Percentiles rank a stretch among this genome's conserved stretches.
These are phyloP conservation scores for Rhizopogon roseolus DNA, from an alignment of 768 basidiomycete genomes.

Conservation along the genomic window DNA sequence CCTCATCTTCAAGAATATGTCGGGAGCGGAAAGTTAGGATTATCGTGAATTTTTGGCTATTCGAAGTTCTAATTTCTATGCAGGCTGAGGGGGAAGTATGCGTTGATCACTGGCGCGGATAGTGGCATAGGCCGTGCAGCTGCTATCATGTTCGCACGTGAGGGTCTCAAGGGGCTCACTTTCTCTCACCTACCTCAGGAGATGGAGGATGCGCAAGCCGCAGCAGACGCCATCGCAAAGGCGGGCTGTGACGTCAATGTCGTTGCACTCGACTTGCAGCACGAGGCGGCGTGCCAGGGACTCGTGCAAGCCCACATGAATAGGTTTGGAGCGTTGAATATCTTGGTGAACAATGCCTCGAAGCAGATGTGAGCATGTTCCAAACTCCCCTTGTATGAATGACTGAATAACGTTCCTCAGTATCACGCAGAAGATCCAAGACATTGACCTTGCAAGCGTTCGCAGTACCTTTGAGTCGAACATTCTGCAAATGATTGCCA, in stretches of 20 bases:
- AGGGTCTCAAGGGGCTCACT: conserved; percentile 48
- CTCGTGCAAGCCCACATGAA: conserved; percentile 45
- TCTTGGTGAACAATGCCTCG: conserved; percentile 58
- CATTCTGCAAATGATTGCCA: conserved; percentile 54
- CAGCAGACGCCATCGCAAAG: conserved; percentile 41
- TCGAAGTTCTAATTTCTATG: not conserved
- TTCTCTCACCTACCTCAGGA: conserved; percentile 54
- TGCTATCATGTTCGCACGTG: conserved; percentile 46
- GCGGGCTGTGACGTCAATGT: conserved; percentile 31
- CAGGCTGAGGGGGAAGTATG: conserved; percentile 5
- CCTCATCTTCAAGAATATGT: conserved; percentile 47
- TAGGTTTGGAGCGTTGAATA: conserved; percentile 42
- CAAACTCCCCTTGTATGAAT: not conserved
- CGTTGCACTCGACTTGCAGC: conserved; percentile 38
- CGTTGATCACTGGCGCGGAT: conserved; percentile 30
- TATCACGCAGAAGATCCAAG: conserved; percentile 38
- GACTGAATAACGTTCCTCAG: conserved; percentile 16
- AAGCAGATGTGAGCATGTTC: conserved; percentile 30
- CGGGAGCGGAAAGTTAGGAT: conserved; percentile 39
- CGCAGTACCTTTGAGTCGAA: conserved; percentile 53
- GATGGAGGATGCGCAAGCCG: conserved; percentile 46
- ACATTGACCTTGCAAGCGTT: conserved; percentile 49
- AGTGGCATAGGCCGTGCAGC: conserved; percentile 50
- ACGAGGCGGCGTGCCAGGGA: conserved; percentile 35
- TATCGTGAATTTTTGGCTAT: not conserved